phyloP scores from a whole-genome alignment of 192 early-diverging fungal species.

The Backusella westeae region DNA sequence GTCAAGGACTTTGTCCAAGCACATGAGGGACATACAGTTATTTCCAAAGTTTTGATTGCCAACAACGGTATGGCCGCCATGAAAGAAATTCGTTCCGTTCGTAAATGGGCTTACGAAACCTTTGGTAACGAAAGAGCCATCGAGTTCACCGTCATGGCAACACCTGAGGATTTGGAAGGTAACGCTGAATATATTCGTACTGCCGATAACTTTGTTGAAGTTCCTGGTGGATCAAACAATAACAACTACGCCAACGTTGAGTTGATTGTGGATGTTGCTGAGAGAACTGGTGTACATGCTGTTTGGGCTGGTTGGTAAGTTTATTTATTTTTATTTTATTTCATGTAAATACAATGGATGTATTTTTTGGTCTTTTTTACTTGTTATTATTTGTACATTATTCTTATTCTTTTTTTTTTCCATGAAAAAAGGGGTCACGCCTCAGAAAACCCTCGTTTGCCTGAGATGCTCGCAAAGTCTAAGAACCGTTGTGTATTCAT shows the following conservation, averaged over 20 bases:
- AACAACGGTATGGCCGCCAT: constrained; percentile 99
- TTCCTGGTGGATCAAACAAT: constrained; percentile 96
- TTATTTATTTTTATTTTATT: constrained; percentile 5
- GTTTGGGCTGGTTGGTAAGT: constrained; percentile 93
- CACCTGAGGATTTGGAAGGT: constrained; percentile 94
- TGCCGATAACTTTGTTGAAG: constrained; percentile 98
- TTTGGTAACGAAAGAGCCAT: constrained; percentile 97
- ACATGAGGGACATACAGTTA: constrained; percentile 81
- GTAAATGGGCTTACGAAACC: constrained; percentile 98
- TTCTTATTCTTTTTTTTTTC: not conserved
- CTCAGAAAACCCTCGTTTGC: constrained; percentile 95
- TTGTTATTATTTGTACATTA: constrained; percentile 1
- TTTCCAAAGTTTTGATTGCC: constrained; percentile 94
- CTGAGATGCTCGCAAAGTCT: constrained; percentile 83
- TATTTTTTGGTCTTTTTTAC: not conserved
- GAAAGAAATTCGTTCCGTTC: constrained; percentile 97
- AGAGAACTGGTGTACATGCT: constrained; percentile 91
- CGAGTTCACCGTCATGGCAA: constrained; percentile 97
- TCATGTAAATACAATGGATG: not conserved
- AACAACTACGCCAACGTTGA: constrained; percentile 99
- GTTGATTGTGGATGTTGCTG: constrained; percentile 97
- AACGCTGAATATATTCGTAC: constrained; percentile 99
- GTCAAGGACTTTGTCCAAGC: constrained; percentile 78
- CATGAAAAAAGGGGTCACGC: constrained; percentile 79
- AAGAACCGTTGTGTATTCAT: constrained; percentile 90